phyloP scores from a whole-genome alignment of 148 eudicot species.

The Pharnaceum exiguum region DNA sequence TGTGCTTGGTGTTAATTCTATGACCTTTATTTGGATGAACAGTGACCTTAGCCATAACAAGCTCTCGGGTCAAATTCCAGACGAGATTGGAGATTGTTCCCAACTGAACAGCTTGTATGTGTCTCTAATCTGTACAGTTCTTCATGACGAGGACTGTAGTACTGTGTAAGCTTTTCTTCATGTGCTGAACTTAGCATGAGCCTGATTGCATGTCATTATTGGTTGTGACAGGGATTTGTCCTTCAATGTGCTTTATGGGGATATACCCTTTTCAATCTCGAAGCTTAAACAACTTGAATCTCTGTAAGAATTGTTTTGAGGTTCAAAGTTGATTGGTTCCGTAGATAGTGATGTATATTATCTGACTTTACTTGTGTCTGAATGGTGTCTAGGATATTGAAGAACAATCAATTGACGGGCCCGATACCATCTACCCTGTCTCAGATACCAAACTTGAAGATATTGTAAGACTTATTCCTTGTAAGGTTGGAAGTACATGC shows the following conservation, averaged over 20 bases:
- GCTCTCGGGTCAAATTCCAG: constrained; percentile 92
- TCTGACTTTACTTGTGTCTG: not conserved
- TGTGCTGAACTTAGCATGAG: not conserved
- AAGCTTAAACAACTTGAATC: constrained; percentile 82
- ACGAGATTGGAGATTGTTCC: constrained; percentile 95
- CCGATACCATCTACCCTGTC: constrained; percentile 98
- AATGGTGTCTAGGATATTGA: constrained; percentile 53
- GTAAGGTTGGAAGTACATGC: not conserved
- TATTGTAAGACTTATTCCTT: constrained; percentile 44
- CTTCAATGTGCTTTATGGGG: constrained; percentile 75
- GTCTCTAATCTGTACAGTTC: not conserved
- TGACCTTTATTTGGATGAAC: constrained; percentile 16
- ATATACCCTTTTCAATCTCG: constrained; percentile 87
- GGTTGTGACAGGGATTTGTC: constrained; percentile 66
- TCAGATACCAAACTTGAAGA: constrained; percentile 86
- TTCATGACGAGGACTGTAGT: not conserved
- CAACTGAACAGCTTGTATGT: constrained; percentile 69
- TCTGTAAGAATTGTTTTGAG: constrained; percentile 45
- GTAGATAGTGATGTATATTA: not conserved
- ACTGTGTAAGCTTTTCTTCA: not conserved
- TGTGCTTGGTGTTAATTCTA: not conserved
- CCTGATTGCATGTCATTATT: not conserved
- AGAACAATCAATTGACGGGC: constrained; percentile 84
- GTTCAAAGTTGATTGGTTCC: not conserved
- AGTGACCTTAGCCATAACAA: constrained; percentile 82